These are phyloP conservation scores for Vachellia collinsii DNA, from an alignment of 306 rosid genomes.

Conservation along the genomic window DNA sequence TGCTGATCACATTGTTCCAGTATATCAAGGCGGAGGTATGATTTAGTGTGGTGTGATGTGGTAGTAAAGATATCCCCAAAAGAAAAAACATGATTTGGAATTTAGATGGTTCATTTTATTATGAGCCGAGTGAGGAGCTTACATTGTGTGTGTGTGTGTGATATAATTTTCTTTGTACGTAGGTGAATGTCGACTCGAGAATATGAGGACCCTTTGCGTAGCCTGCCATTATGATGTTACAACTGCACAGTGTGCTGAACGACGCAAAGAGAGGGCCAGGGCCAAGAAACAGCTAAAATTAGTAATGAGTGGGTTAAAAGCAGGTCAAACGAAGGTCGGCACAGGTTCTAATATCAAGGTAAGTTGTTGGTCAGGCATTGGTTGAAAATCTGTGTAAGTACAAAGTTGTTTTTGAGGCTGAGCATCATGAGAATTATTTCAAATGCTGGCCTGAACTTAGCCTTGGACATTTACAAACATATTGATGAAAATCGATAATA, in stretches of 20 bases:
- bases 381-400: constrained; percentile 3
- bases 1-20: constrained; percentile 95
- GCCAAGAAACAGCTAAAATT: constrained; percentile 81
- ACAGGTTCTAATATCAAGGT: constrained; percentile 47
- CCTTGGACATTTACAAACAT: background rate
- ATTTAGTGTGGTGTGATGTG: background rate
- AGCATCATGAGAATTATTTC: constrained; percentile 3
- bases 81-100: background rate
- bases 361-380: constrained; percentile 18
- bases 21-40: constrained; percentile 93
- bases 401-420: background rate
- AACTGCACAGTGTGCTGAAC: constrained; percentile 74
- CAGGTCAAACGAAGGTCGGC: constrained; percentile 34
- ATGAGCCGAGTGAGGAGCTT: constrained; percentile 6
- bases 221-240: constrained; percentile 92
- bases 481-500: too few relatives aligned
- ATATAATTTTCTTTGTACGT: constrained; percentile 21
- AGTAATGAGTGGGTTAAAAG: constrained; percentile 53
- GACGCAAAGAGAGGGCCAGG: constrained; percentile 63
- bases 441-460: constrained; percentile 13
- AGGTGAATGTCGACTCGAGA: constrained; percentile 94
- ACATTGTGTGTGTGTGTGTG: background rate
- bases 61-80: background rate
- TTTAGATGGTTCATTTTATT: background rate
- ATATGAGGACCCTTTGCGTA: constrained; percentile 92